Evolutionary conservation across 495 filamentous ascomycete genomes (phyloP).

Genomic region (Trichocladium uniseriatum): DNA sequence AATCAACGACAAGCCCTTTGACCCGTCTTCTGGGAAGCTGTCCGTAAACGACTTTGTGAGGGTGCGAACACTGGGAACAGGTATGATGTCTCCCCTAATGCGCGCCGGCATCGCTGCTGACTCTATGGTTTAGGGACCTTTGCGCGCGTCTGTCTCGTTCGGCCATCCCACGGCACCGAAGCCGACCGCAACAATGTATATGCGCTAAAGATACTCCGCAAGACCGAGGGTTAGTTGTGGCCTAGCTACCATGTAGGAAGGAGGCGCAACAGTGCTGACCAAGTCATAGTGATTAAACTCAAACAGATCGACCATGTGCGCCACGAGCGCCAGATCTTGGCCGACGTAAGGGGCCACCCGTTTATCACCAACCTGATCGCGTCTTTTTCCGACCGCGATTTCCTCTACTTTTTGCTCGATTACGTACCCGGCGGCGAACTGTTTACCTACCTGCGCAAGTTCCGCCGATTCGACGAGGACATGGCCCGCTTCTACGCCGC

Average conservation of each 20-base stretch:
- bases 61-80: slow-evolving; percentile 84
- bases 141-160: slow-evolving; percentile 85
- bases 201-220: slow-evolving; percentile 88
- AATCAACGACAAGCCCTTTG: slow-evolving; percentile 17
- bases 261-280: slow-evolving; percentile 10
- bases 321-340: slow-evolving; percentile 81
- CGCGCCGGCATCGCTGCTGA: slow-evolving; percentile 11
- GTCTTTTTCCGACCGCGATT: slow-evolving; percentile 82
- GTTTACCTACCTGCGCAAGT: slow-evolving; percentile 83
- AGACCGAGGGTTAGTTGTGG: slow-evolving; percentile 49
- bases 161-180: slow-evolving; percentile 46
- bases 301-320: slow-evolving; percentile 98
- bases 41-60: slow-evolving; percentile 66
- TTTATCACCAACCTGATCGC: slow-evolving; percentile 90
- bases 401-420: slow-evolving; percentile 88
- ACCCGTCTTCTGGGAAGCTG: slow-evolving; percentile 19
- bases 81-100: slow-evolving; percentile 33
- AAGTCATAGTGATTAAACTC: slow-evolving; percentile 67
- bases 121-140: slow-evolving; percentile 69
- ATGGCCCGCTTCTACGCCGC: slow-evolving; percentile 90
- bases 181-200: slow-evolving; percentile 61
- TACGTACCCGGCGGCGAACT: slow-evolving; percentile 91
- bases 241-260: slow-evolving; percentile 14
- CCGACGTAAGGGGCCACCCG: slow-evolving; percentile 81
- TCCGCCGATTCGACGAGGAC: slow-evolving; percentile 74